phyloP scores from a whole-genome alignment of 2,329 filamentous ascomycete genomes.

The Colletotrichum limetticola region DNA sequence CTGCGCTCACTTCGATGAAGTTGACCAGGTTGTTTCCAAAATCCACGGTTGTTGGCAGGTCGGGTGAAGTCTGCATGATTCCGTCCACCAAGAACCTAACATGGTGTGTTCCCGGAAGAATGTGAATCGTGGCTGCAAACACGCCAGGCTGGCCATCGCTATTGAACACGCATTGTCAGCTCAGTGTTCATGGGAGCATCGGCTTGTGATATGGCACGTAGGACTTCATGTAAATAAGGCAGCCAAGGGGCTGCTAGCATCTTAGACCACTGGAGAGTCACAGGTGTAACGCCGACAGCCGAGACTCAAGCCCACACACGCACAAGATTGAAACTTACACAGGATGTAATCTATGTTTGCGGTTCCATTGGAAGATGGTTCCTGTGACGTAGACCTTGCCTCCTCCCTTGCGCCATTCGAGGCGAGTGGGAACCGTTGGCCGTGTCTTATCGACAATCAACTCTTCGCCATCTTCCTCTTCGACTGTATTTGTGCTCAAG shows the following conservation, averaged over 20 bases:
- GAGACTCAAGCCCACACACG: background rate
- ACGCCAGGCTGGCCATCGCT: slow-evolving; percentile 69
- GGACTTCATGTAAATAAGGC: slow-evolving; percentile 3
- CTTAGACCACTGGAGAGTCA: slow-evolving; percentile 12
- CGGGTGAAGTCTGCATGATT: slow-evolving; percentile 88
- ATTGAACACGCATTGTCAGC: slow-evolving; percentile 24
- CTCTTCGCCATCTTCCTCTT: slow-evolving; percentile 84
- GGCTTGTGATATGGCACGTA: slow-evolving; percentile 32
- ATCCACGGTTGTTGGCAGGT: slow-evolving; percentile 93
- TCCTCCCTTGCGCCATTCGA: slow-evolving; percentile 86
- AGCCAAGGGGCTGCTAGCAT: background rate
- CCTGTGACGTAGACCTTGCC: slow-evolving; percentile 97
- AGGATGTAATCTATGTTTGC: slow-evolving; percentile 87
- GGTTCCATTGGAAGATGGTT: slow-evolving; percentile 97
- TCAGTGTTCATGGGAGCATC: background rate
- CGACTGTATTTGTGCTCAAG: slow-evolving; percentile 71
- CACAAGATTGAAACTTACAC: slow-evolving; percentile 70
- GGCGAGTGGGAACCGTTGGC: slow-evolving; percentile 82
- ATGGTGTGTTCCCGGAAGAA: slow-evolving; percentile 95
- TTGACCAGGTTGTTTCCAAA: slow-evolving; percentile 98
- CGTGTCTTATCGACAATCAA: slow-evolving; percentile 79
- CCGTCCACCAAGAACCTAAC: slow-evolving; percentile 96
- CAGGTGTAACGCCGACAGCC: slow-evolving; percentile 35
- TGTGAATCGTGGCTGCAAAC: slow-evolving; percentile 81
- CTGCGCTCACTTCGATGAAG: slow-evolving; percentile 91